Evolutionary conservation across 176 grass and related monocot genomes (phyloP).

Genomic region (Avena insularis): DNA sequence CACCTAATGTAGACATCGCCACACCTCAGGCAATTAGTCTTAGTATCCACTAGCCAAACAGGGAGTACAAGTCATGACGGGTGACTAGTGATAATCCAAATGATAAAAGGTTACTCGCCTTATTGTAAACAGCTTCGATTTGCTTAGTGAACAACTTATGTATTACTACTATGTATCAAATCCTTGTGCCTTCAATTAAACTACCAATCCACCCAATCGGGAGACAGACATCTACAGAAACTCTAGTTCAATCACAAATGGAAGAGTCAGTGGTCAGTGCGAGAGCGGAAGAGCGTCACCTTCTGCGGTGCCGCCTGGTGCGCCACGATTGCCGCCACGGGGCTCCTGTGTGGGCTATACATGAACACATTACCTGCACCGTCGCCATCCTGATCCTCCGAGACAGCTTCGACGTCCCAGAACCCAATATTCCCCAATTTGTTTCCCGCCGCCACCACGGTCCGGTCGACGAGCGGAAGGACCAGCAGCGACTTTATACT

Average conservation of each 20-base stretch:
- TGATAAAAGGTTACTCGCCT: background rate
- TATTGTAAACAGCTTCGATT: constrained; percentile 1
- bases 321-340: constrained; percentile 57
- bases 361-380: constrained; percentile 53
- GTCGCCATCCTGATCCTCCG: constrained; percentile 35
- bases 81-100: background rate
- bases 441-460: constrained; percentile 58
- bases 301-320: constrained; percentile 56
- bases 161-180: background rate
- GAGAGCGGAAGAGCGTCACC: constrained; percentile 28
- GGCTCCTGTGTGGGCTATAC: constrained; percentile 58
- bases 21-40: background rate
- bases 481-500: constrained; percentile 52
- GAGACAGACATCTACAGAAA: background rate
- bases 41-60: background rate
- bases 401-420: constrained; percentile 64
- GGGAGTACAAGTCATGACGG: background rate
- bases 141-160: background rate
- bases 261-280: no score
- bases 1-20: background rate
- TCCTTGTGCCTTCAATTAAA: background rate
- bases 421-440: constrained; percentile 66
- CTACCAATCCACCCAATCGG: background rate
- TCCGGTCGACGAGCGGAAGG: constrained; percentile 58
- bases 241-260: background rate